Base-by-base conservation (phyloP, 441 rosid genomes). In the Gossypium davidsonii region DNA sequence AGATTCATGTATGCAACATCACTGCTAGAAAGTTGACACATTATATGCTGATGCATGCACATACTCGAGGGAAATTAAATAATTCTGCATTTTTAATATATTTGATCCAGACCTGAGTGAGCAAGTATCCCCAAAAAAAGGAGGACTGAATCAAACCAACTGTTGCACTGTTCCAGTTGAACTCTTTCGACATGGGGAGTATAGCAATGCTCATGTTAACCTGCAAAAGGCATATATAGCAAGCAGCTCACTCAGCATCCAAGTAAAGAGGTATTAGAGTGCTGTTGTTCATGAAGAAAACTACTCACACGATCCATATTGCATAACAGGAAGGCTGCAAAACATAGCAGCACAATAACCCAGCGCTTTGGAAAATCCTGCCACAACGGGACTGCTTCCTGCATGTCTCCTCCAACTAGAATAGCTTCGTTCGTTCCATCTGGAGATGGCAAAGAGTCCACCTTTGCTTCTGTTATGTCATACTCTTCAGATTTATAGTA, bases 201-300 rank as follows among this genome's bases (percentile, higher is more conserved):
- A 94, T 91, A 17, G 99, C 99, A 83, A 92, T 92, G 89, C 99
- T 94, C 97, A 92, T 94, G 80, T 94, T 94, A 74, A 94, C 99
- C 99, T 94, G 79, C 77, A 83, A 57, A 72, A 58, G 42, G 65
- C 31, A 58, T 59, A 58, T 9, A 58, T 1, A 23, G 15, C 67
- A 53, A 78, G 48, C 39, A 80, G 49, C 52, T 64, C 21, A 70
- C 20, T 61, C 46, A 74, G 77, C 12, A 60, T 34, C 67, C 73
- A 67, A 31, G 25, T 64, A 48, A 63, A 62, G 51, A 73, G 58
- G 44, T n/a, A 23, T 21, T 39, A 1, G 3, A 15, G 39, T n/a
- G 55, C 56, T 8, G 59, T 17, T 52, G 48, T 17, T 68, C 37
- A 28, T 18, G 72, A 34, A 21, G 55, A 70, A 60, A 77, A 57